A percentile compares a stretch with the other conserved stretches of the same genome.
These are phyloP conservation scores for Fagus crenata DNA, from an alignment of 306 rosid genomes.

Conservation along the genomic window DNA sequence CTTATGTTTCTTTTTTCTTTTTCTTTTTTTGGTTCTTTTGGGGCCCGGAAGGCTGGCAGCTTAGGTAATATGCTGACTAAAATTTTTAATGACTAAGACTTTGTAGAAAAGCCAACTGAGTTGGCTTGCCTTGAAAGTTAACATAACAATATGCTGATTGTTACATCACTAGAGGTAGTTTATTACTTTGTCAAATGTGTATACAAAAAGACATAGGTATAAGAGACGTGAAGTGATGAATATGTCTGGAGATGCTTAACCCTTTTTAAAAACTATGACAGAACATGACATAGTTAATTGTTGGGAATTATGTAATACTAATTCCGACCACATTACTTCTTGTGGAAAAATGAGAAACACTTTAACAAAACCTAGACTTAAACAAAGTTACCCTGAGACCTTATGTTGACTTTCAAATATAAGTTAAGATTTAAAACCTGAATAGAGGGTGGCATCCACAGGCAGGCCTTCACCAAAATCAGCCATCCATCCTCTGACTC, in stretches of 20 bases:
- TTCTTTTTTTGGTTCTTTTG: background rate
- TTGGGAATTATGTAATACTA: background rate
- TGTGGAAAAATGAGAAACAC: background rate
- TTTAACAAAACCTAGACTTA: background rate
- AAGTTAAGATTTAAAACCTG: constrained; percentile 53
- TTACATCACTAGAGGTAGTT: background rate
- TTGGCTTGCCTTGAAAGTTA: background rate
- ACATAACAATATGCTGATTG: background rate
- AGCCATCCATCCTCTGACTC: constrained; percentile 99
- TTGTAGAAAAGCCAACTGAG: background rate
- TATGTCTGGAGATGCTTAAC: background rate
- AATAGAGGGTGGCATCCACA: constrained; percentile 74
- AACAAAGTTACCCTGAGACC: constrained; percentile 11
- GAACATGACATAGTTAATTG: background rate
- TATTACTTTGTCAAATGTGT: background rate
- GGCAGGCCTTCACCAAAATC: constrained; percentile 99
- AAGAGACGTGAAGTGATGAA: background rate
- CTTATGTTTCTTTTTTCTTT: background rate
- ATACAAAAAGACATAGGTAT: background rate
- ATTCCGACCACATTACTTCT: background rate
- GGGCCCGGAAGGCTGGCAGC: background rate
- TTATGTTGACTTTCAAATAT: constrained; percentile 20
- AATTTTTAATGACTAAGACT: background rate
- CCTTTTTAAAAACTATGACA: background rate
- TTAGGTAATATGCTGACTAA: background rate